phyloP scores from a whole-genome alignment of 768 basidiomycete species.

The Phlebiopsis gigantea region DNA sequence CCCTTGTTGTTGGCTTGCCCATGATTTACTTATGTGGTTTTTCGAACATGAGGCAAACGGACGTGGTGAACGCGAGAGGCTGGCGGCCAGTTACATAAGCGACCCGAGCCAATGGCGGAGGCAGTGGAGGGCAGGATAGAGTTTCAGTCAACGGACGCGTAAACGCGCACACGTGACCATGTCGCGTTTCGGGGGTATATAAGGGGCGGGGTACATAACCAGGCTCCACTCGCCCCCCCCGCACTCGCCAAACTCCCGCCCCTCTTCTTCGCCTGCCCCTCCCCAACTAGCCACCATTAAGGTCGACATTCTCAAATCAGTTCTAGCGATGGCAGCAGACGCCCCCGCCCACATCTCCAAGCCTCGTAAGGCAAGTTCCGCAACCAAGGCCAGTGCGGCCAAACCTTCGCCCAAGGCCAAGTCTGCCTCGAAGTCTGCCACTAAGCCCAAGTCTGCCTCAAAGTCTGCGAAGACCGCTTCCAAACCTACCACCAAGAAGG shows the following conservation, averaged over 20 bases:
- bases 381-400: neutral
- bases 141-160: conserved; percentile 29
- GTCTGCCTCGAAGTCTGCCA: conserved; percentile 6
- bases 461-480: neutral
- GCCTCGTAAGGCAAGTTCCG: neutral
- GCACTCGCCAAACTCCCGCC: neutral
- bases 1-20: neutral
- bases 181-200: conserved; percentile 24
- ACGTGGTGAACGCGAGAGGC: neutral
- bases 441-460: conserved; percentile 4
- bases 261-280: conserved; percentile 10
- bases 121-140: conserved; percentile 16
- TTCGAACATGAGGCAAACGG: neutral
- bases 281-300: conserved; percentile 3
- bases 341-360: neutral
- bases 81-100: conserved; percentile 5
- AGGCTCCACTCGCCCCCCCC: conserved; percentile 4
- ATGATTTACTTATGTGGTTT: neutral
- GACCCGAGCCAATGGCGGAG: neutral
- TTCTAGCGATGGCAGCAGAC: conserved; percentile 8
- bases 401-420: conserved; percentile 7
- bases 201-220: conserved; percentile 10
- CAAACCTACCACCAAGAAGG: conserved; percentile 11
- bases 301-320: conserved; percentile 6
- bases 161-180: conserved; percentile 22